Base-by-base conservation (phyloP, 768 basidiomycete genomes). In the Pleurotus pulmonarius region DNA sequence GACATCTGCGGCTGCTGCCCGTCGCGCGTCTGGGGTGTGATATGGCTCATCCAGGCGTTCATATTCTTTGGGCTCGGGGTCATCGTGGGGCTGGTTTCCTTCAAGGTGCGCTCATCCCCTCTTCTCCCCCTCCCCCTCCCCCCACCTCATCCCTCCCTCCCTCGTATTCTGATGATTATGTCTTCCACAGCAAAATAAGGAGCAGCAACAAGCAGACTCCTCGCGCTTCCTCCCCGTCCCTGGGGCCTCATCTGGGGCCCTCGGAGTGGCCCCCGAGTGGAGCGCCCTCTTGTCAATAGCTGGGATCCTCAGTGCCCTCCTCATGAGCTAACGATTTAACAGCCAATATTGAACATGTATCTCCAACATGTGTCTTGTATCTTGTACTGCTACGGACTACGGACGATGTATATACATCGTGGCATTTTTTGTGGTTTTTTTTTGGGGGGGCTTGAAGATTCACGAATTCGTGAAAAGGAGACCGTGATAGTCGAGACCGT, bases 11-110 rank as follows among this genome's bases (percentile, higher is more conserved):
- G 90, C 20, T 94, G 92, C 70, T 93, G 82, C 65, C 89, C 90
- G 15, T 89, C 91, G 3, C 84, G 80, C 83, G 92, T 90, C 0
- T 93, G 92, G 92, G 93, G 93, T 34, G 83, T 94, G 53, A 78
- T 95, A 49, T 95, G 94, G 94, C 81, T 93, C 38, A 69, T 94
- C 61, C 68, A 84, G 26, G 87, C 91, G 0, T 78, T 90, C 55
- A 59, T 79, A 6, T 94, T 89, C 73, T 92, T 95, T 63, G 86
- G 81, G 5, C 70, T 80, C 2, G 92, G 90, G 0, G 69, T 95
- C 51, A 72, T 95, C 18, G 85, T 94, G 20, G 91, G 94, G 16
- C 66, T 94, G 2, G 85, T 82, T 22, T 83, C 81, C 1, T 94
- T 94, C 79, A 94, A 94, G 78, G 90, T 89, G 61, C 3, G 68